Percentiles rank a stretch among this genome's conserved stretches.
Evolutionary conservation across 805 yeast species (phyloP).

Genomic region (Suhomyces xylopsoci): DNA sequence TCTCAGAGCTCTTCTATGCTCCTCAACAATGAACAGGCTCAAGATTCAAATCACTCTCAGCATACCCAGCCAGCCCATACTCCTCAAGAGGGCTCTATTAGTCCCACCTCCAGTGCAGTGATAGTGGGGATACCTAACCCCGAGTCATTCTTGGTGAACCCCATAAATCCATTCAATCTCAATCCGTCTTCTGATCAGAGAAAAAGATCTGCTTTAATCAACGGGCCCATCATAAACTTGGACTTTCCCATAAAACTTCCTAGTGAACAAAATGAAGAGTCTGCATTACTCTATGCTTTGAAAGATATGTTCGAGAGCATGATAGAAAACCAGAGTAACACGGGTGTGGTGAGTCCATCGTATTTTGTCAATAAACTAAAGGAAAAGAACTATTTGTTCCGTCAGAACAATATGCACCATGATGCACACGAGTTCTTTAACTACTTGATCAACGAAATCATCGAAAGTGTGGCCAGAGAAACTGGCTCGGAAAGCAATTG

Average conservation of each 20-base stretch:
- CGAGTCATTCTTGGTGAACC: constrained; percentile 29
- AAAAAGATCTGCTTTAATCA: constrained; percentile 70
- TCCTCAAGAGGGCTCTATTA: constrained; percentile 20
- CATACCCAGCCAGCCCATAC: background rate
- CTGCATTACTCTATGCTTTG: constrained; percentile 51
- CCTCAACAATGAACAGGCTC: constrained; percentile 14
- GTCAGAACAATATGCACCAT: constrained; percentile 88
- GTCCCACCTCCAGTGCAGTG: constrained; percentile 30
- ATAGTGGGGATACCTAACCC: constrained; percentile 43
- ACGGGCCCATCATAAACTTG: constrained; percentile 81
- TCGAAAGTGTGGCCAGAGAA: constrained; percentile 54
- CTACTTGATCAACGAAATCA: constrained; percentile 66
- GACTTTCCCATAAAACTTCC: constrained; percentile 60
- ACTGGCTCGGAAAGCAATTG: constrained; percentile 36
- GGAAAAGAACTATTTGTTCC: constrained; percentile 77
- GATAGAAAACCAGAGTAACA: constrained; percentile 62
- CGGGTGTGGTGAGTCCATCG: constrained; percentile 84
- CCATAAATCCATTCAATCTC: constrained; percentile 38
- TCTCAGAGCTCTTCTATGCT: constrained; percentile 36
- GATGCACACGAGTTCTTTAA: constrained; percentile 97
- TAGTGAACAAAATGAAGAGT: constrained; percentile 25
- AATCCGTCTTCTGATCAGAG: constrained; percentile 62
- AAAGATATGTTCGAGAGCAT: constrained; percentile 86
- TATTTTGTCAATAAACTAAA: constrained; percentile 73
- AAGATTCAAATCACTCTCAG: constrained; percentile 5